These are phyloP conservation scores for Fomitopsis pulvina DNA, from an alignment of 768 basidiomycete species.

Conservation along the genomic window DNA sequence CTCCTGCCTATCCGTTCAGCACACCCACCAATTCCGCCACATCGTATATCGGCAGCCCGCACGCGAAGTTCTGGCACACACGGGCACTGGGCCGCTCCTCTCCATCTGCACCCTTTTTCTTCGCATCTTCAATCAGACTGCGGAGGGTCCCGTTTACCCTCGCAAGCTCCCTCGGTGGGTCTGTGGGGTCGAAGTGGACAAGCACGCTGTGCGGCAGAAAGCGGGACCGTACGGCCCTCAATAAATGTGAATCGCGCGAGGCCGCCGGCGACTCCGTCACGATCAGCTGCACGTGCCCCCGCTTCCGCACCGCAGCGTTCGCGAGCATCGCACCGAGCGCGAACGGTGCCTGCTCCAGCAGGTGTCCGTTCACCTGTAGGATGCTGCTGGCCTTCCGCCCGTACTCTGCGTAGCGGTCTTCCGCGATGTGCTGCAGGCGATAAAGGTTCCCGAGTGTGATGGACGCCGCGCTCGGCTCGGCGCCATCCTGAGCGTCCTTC, in stretches of 20 bases:
- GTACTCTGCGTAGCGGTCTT: conserved; percentile 17
- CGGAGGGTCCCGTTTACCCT: conserved; percentile 15
- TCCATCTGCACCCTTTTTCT: neutral
- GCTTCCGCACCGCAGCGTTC: conserved; percentile 11
- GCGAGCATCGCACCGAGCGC: conserved; percentile 19
- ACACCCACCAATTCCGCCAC: conserved; percentile 11
- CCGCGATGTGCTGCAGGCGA: conserved; percentile 20
- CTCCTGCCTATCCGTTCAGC: no score
- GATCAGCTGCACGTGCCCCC: conserved; percentile 19
- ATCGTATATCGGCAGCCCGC: conserved; percentile 17
- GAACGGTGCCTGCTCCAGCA: conserved; percentile 15
- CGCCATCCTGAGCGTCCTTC: conserved; percentile 31
- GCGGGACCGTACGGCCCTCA: conserved; percentile 7
- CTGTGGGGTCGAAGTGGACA: conserved; percentile 14
- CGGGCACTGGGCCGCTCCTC: conserved; percentile 13
- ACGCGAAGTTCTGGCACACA: conserved; percentile 21
- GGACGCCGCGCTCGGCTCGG: conserved; percentile 23
- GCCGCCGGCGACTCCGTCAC: conserved; percentile 8
- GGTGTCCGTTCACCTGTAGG: conserved; percentile 15
- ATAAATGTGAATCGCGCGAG: conserved; percentile 4
- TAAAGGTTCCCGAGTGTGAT: conserved; percentile 22
- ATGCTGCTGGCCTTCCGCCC: conserved; percentile 17
- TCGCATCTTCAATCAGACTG: conserved; percentile 8
- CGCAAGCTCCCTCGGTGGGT: conserved; percentile 16
- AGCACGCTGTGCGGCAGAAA: conserved; percentile 21